Evolutionary conservation across 2,329 filamentous ascomycete genomes (phyloP), one percentile per base, ranked within the genome.

Genomic region (Colletotrichum tropicale): DNA sequence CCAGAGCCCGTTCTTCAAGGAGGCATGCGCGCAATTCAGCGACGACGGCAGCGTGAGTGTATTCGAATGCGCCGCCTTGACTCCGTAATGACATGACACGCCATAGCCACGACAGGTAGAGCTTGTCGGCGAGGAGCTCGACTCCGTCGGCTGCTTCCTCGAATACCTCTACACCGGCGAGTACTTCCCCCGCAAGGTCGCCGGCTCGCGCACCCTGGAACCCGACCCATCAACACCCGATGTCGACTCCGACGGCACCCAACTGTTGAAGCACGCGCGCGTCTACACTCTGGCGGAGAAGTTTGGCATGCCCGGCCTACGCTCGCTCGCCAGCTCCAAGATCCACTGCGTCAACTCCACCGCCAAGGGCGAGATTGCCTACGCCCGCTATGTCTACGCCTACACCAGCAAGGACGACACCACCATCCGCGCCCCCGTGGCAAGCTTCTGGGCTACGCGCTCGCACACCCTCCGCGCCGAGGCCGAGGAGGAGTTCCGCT

Each of bases 341-440:
- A 98, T 98, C 81, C 95, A 98, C 88, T 95, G 95, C 83, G 94
- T 98, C 81, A 94, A 96, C 82, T 95, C 94, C 60, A 98, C 94
- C 1, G 95, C 95, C 43, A 94, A 93, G 86, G 96, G 95, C 84
- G 96, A 98, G 88, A 96, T 98, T 81, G 92, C 93, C 30, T 98
- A 98, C 84, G 96, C 96, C 10, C 92, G 95, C 83, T 98, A 96
- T 86, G 94, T 98, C 36, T 98, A 98, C 87, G 92, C 91, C 76
- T 92, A 95, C 85, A 97, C 94, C 13, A 84, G 86, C 70, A 85
- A 89, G 65, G 91, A 94, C 76, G 95, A 98, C 84, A 87, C 85
- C 15, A 91, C 91, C 4, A 95, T 98, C 80, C 92, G 96, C 79
- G 94, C 92, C 78, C 95, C 96, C 2, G 92, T 98, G 66, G 95